Conservation (phyloP, 129 eudicot genomes). For the Solidago caesia region DNA sequence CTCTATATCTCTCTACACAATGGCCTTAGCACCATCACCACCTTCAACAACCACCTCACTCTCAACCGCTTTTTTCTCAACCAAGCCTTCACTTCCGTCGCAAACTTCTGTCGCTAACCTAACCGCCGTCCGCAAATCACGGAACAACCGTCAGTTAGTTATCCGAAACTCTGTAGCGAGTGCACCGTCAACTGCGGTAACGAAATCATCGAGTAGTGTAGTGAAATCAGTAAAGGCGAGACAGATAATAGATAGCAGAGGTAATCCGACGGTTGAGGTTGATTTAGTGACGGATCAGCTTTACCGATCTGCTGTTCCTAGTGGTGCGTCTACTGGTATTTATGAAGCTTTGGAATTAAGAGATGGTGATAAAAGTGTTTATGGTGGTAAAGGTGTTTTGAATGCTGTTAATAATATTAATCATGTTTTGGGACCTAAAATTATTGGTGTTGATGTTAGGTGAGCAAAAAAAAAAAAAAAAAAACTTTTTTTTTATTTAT, state of each 20-base stretch:
- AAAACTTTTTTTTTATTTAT: background rate
- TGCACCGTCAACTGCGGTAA: slow-evolving; percentile 37
- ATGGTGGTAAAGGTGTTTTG: slow-evolving; percentile 93
- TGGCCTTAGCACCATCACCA: slow-evolving; percentile 44
- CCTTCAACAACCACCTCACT: slow-evolving; percentile 39
- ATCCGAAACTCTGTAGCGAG: slow-evolving; percentile 55
- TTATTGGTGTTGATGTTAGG: slow-evolving; percentile 91
- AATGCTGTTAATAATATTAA: slow-evolving; percentile 81
- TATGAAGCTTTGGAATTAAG: slow-evolving; percentile 98
- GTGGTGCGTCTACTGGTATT: slow-evolving; percentile 97
- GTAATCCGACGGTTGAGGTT: slow-evolving; percentile 95
- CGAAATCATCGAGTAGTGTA: slow-evolving; percentile 31
- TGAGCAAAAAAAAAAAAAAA: background rate
- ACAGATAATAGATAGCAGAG: slow-evolving; percentile 95
- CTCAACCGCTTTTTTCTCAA: slow-evolving; percentile 46
- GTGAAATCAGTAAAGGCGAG: slow-evolving; percentile 81
- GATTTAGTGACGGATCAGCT: slow-evolving; percentile 73
- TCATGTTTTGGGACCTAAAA: slow-evolving; percentile 70
- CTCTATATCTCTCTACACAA: slow-evolving; percentile 17
- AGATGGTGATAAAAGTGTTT: slow-evolving; percentile 79
- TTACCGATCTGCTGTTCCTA: slow-evolving; percentile 90
- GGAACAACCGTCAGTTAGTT: slow-evolving; percentile 9
- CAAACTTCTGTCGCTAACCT: slow-evolving; percentile 23
- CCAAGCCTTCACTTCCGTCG: slow-evolving; percentile 50
- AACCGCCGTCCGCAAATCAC: slow-evolving; percentile 31